These are phyloP conservation scores for Trypanosoma boissoni DNA, from an alignment of 208 protist genomes.

Conservation along the genomic window DNA sequence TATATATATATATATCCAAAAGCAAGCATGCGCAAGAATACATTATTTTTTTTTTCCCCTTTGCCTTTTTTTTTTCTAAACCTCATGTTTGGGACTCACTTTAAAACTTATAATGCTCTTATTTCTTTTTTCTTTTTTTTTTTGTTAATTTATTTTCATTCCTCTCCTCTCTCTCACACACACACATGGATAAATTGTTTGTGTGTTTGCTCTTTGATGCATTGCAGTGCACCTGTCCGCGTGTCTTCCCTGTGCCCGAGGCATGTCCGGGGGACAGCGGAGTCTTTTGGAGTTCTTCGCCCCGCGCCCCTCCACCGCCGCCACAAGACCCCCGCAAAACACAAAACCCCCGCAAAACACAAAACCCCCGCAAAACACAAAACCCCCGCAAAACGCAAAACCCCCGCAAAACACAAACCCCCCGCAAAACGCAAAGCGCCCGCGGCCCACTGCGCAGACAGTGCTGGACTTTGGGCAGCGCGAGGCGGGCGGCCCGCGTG, in stretches of 20 bases:
- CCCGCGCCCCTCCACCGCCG: neutral
- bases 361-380: too few relatives aligned
- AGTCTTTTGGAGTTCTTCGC: slow-evolving; percentile 18
- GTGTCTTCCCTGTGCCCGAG: too few relatives aligned
- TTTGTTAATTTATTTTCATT: slow-evolving; percentile 10
- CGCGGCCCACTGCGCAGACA: slow-evolving; percentile 32
- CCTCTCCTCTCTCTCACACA: neutral
- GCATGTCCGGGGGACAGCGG: slow-evolving; percentile 2
- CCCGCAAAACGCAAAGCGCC: neutral
- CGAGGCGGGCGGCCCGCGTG: slow-evolving; percentile 22
- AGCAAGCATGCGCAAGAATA: too few relatives aligned
- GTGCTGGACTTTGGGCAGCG: slow-evolving; percentile 72
- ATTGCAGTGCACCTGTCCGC: too few relatives aligned
- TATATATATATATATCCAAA: too few relatives aligned
- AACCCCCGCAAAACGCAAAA: too few relatives aligned
- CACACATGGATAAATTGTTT: too few relatives aligned
- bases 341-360: too few relatives aligned
- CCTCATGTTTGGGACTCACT: neutral
- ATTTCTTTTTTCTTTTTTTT: slow-evolving; percentile 16
- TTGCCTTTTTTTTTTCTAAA: slow-evolving; percentile 13
- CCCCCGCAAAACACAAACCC: too few relatives aligned
- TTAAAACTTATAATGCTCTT: too few relatives aligned
- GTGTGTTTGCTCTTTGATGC: too few relatives aligned
- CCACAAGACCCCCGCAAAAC: too few relatives aligned
- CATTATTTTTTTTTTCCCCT: neutral